A percentile compares a stretch with the other conserved stretches of the same genome.
Conservation (phyloP, 495 filamentous ascomycete species). For the Opeltia flavorubescens region DNA sequence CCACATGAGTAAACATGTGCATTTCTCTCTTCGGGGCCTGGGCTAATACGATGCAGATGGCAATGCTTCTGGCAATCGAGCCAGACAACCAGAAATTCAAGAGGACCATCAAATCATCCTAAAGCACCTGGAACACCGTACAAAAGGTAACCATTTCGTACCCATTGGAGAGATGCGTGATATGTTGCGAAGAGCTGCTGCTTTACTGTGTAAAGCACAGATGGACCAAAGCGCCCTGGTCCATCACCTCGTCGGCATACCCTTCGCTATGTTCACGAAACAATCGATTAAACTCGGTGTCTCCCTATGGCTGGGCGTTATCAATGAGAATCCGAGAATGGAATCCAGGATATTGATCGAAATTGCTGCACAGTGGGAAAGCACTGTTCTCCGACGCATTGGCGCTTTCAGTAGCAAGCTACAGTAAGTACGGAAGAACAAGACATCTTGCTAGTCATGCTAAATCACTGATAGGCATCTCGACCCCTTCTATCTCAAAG, state of each 20-base stretch:
- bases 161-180: constrained; percentile 66
- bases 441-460: constrained; percentile 4
- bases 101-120: constrained; percentile 37
- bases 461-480: constrained; percentile 38
- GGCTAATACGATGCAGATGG: constrained; percentile 1
- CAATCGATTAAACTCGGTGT: constrained; percentile 91
- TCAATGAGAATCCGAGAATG: constrained; percentile 85
- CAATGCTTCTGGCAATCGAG: neutral
- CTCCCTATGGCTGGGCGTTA: constrained; percentile 89
- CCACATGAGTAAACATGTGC: constrained; percentile 29
- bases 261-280: constrained; percentile 84
- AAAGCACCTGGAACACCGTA: constrained; percentile 51
- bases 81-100: constrained; percentile 38
- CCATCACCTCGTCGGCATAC: constrained; percentile 76
- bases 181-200: constrained; percentile 66
- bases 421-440: constrained; percentile 28
- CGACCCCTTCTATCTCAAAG: constrained; percentile 79
- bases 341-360: constrained; percentile 71
- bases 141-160: constrained; percentile 47
- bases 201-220: constrained; percentile 62
- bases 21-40: constrained; percentile 5
- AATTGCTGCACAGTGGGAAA: constrained; percentile 77
- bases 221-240: constrained; percentile 61
- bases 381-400: constrained; percentile 53
- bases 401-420: constrained; percentile 72